Evolutionary conservation across 306 rosid genomes (phyloP), one percentile per base, ranked within the genome.

Genomic region (Abrus pulchellus): DNA sequence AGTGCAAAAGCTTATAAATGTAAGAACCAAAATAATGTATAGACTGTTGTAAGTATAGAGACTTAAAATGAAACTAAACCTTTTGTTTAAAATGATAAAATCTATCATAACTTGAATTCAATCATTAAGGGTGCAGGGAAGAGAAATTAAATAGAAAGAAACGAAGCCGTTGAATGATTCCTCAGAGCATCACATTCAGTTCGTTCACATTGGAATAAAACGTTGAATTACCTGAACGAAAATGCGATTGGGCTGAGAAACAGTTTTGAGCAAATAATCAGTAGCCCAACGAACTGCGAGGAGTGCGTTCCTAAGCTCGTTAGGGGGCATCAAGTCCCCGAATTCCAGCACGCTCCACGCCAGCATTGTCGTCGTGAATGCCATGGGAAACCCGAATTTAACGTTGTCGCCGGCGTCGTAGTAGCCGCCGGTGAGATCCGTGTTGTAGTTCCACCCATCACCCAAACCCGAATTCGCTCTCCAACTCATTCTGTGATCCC

Each of bases 231-330:
- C 98, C 93, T 94, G 98, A 30, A 94, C 97, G 45, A 92, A 94
- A 80, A 94, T 94, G 13, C 98, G 92, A 62, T 89, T 86, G 11
- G 98, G 95, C 87, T 91, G 97, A 68, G 97, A 85, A 64, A 90
- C 87, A 6, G 97, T 85, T 77, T 94, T 94, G 84, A 94, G 95
- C 80, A 92, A 73, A 9, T 94, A 94, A 77, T 92, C 98, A 1
- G 98, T 81, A 4, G 86, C 89, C 98, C 98, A 94, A 29, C 98
- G 97, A 27, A 88, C 69, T 0, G 98, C 96, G 0, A 88, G 84
- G 13, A 94, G 69, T 0, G 96, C 32, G 66, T 94, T 89, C 32
- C 89, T 47, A 1, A 67, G 78, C 56, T 94, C 95, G 1, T 40
- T 45, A 1, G 87, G 79, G 1, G 97, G 97, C 88, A 85, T 85